Base-by-base conservation (phyloP, 306 rosid species). In the Astragalus membranaceus region DNA sequence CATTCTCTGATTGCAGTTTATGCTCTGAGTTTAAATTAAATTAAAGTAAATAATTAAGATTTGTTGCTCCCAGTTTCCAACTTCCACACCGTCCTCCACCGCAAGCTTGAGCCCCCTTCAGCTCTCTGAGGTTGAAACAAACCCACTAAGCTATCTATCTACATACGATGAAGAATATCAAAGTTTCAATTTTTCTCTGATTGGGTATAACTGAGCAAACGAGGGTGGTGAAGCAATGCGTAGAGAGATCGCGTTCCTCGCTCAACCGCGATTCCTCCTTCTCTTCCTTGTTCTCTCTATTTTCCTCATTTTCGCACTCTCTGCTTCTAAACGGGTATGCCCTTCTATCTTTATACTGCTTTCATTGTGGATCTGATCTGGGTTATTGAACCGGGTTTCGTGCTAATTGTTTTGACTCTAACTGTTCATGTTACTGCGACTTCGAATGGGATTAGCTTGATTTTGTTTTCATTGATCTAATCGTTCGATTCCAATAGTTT, bases 221-320 rank as follows among this genome's bases (percentile, higher is more conserved):
- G 17, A 11, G 50, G 39, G 14, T 37, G 32, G 20, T 14, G 62
- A 39, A 75, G 74, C 83, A 63, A 84, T 88, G 95, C 83, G 85
- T 47, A 56, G 87, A 77, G 84, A 52, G 69, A 75, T 86, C 78
- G 76, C 84, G 52, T 56, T 84, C 60, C 83, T 88, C 77, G 57
- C 75, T 32, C 91, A 84, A 13, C 91, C 88, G 3, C 79, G 89
- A 47, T 78, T 74, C 72, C 81, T 88, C 52, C 80, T 86, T 39
- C 75, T 84, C 83, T 68, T 73, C 68, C 15, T 81, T 36, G 69
- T 76, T 56, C 83, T 86, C 55, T 54, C 48, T 2, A 61, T 88
- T 63, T 84, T 86, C 76, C 79, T 88, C 60, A 68, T 88, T 53
- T 82, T 82, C 76, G 75, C 74, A 29, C 74, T 86, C 75, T 76